Percentiles rank a stretch among this genome's conserved stretches.
phyloP scores from a whole-genome alignment of 306 rosid species.

The Astragalus glycyphyllos region DNA sequence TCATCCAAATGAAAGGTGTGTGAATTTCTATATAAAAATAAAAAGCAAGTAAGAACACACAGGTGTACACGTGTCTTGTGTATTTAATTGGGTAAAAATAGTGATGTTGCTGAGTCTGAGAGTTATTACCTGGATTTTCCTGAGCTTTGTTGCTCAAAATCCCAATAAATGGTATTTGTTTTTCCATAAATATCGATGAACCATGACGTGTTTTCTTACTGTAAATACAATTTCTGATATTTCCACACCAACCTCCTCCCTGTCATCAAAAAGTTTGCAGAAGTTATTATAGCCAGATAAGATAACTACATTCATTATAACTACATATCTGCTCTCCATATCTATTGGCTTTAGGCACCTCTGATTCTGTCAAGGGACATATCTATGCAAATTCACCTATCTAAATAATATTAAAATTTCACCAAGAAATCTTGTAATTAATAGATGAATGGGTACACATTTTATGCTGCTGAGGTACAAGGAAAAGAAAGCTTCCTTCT shows the following conservation, averaged over 20 bases:
- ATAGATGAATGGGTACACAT: too few species aligned
- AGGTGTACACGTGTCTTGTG: background rate
- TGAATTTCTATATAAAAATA: slow-evolving; percentile 24
- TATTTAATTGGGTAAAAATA: background rate
- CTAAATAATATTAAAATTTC: too few species aligned
- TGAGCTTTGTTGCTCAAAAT: slow-evolving; percentile 73
- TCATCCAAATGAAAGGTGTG: slow-evolving; percentile 28
- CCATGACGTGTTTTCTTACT: slow-evolving; percentile 88
- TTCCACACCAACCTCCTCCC: slow-evolving; percentile 98
- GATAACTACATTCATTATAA: background rate
- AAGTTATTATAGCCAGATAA: slow-evolving; percentile 28
- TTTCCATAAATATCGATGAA: slow-evolving; percentile 79
- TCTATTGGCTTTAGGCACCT: too few species aligned
- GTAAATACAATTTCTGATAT: slow-evolving; percentile 61
- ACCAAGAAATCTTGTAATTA: too few species aligned
- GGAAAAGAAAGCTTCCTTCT: too few species aligned
- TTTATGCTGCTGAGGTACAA: too few species aligned
- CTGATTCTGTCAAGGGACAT: too few species aligned
- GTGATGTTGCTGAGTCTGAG: slow-evolving; percentile 23
- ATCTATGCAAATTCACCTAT: too few species aligned
- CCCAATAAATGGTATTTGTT: slow-evolving; percentile 76
- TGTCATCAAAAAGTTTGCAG: slow-evolving; percentile 41
- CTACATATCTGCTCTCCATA: too few species aligned
- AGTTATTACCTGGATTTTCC: slow-evolving; percentile 73
- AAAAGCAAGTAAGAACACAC: slow-evolving; percentile 15